phyloP scores from a whole-genome alignment of 169 alveolate species.

The Cryptosporidium muris region DNA sequence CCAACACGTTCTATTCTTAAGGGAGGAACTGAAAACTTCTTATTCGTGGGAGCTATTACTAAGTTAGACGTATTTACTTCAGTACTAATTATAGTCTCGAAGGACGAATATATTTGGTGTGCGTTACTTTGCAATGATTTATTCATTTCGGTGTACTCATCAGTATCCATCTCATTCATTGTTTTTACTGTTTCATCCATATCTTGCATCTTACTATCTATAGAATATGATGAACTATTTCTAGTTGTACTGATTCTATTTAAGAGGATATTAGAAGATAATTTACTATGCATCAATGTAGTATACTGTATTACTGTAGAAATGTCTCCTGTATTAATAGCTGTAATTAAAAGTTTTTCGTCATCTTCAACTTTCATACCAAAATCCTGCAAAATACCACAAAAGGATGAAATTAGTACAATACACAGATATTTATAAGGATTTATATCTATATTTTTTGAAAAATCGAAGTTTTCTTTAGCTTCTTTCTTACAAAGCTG shows the following conservation, averaged over 20 bases:
- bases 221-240: not conserved
- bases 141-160: not conserved
- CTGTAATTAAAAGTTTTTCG: slow-evolving; percentile 22
- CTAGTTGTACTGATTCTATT: not conserved
- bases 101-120: not conserved
- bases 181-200: not conserved
- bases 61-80: not conserved
- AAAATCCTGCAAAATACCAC: slow-evolving; percentile 57
- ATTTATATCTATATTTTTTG: not conserved
- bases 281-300: slow-evolving; percentile 27
- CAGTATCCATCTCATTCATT: not conserved
- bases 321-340: slow-evolving; percentile 40
- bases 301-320: slow-evolving; percentile 50
- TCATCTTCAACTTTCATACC: slow-evolving; percentile 55
- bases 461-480: too few species aligned
- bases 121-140: not conserved
- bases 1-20: slow-evolving; percentile 53
- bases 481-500: too few species aligned
- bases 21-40: slow-evolving; percentile 62
- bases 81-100: not conserved
- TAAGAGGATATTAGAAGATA: slow-evolving; percentile 33
- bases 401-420: slow-evolving; percentile 47
- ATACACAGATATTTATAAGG: slow-evolving; percentile 25
- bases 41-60: not conserved
- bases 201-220: not conserved